phyloP scores from a whole-genome alignment of 768 basidiomycete species.

The Tylopilus vinaceipallidus region DNA sequence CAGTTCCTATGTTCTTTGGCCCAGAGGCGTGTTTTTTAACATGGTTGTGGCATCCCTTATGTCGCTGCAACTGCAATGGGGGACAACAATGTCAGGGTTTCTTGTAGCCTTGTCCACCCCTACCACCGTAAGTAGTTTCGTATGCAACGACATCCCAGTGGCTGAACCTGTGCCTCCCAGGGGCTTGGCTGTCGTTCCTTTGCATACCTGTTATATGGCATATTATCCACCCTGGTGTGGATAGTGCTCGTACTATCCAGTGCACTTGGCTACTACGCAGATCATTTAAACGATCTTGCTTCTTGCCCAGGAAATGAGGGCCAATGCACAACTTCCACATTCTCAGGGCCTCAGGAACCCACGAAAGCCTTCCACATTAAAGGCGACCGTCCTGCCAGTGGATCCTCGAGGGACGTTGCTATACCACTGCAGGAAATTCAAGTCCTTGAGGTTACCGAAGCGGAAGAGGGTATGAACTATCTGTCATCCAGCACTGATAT shows the following conservation, averaged over 20 bases:
- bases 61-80: too few relatives aligned
- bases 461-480: not conserved
- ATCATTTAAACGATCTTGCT: not conserved
- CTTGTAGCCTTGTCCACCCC: conserved; percentile 17
- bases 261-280: conserved; percentile 21
- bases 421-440: not conserved
- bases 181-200: conserved; percentile 36
- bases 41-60: too few relatives aligned
- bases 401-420: not conserved
- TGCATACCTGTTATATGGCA: conserved; percentile 31
- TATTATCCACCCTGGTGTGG: conserved; percentile 31
- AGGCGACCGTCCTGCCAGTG: too few relatives aligned
- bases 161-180: not conserved
- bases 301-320: not conserved
- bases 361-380: too few relatives aligned
- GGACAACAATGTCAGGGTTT: too few relatives aligned
- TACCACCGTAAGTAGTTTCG: conserved; percentile 20
- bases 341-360: too few relatives aligned
- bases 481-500: not conserved
- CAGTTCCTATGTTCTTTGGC: too few relatives aligned
- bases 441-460: too few relatives aligned
- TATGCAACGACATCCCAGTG: not conserved
- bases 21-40: too few relatives aligned
- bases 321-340: not conserved
- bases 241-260: conserved; percentile 31